Evolutionary conservation across 1,284 basidiomycete genomes (phyloP).

Genomic region (Leccinum fallax): DNA sequence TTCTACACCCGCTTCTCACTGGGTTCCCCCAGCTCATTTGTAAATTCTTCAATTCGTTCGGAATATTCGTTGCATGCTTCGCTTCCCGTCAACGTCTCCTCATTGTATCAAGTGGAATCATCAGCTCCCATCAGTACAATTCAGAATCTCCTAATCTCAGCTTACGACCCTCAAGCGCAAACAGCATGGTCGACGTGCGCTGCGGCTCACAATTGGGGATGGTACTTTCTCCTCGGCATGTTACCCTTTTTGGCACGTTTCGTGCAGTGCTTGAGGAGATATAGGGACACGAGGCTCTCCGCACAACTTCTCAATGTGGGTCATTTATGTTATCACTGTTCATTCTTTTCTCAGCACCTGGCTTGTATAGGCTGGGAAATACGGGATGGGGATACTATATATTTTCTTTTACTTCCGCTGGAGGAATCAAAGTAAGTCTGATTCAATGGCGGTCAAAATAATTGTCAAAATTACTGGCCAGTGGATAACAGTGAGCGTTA

Average conservation of each 20-base stretch:
- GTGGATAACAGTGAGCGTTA: constrained; percentile 50
- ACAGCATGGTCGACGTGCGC: constrained; percentile 22
- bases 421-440: constrained; percentile 47
- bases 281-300: constrained; percentile 67
- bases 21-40: not conserved
- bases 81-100: not conserved
- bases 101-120: not conserved
- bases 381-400: constrained; percentile 63
- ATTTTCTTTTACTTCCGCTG: constrained; percentile 74
- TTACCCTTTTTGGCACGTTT: constrained; percentile 76
- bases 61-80: not conserved
- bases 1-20: constrained; percentile 49
- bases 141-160: constrained; percentile 4
- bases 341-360: constrained; percentile 5
- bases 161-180: constrained; percentile 14
- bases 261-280: constrained; percentile 87
- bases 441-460: not conserved
- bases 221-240: constrained; percentile 54
- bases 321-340: constrained; percentile 6
- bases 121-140: not conserved
- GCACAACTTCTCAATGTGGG: constrained; percentile 88
- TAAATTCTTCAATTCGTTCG: not conserved
- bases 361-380: constrained; percentile 74
- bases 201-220: constrained; percentile 50
- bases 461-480: constrained; percentile 3